Percentiles rank a stretch among this genome's conserved stretches.
phyloP scores from a whole-genome alignment of 805 yeast species.

The Pichia rugopelliculosa region DNA sequence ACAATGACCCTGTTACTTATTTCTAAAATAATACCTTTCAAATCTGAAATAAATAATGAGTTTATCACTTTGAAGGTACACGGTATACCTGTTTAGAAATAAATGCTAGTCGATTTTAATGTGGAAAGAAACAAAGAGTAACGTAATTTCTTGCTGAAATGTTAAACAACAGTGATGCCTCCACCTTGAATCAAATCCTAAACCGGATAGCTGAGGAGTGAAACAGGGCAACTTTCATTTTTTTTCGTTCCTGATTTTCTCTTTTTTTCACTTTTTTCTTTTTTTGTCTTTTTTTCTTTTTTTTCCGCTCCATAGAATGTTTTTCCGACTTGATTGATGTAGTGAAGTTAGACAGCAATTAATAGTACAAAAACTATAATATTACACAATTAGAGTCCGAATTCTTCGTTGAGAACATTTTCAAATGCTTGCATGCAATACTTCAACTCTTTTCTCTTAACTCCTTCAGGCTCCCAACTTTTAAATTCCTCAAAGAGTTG shows the following conservation, averaged over 20 bases:
- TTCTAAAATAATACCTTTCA: background rate
- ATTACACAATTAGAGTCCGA: background rate
- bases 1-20: background rate
- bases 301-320: background rate
- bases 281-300: background rate
- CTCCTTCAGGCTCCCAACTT: conserved; percentile 76
- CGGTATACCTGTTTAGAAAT: background rate
- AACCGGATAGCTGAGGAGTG: background rate
- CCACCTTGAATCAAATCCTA: background rate
- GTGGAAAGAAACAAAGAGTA: background rate
- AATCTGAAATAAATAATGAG: background rate
- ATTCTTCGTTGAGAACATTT: conserved; percentile 11
- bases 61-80: background rate
- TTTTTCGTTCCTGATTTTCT: background rate
- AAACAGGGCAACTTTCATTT: background rate
- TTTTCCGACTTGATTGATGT: too few relatives aligned
- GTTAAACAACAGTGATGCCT: background rate
- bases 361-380: background rate
- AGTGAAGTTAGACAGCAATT: too few relatives aligned
- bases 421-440: conserved; percentile 35
- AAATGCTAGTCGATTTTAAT: background rate
- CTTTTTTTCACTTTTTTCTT: background rate
- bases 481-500: conserved; percentile 53
- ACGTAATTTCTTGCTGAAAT: background rate
- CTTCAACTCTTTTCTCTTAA: conserved; percentile 72